Evolutionary conservation across 2,329 filamentous ascomycete species (phyloP), one percentile per base, ranked within the genome.

Genomic region (Claviceps sp.): DNA sequence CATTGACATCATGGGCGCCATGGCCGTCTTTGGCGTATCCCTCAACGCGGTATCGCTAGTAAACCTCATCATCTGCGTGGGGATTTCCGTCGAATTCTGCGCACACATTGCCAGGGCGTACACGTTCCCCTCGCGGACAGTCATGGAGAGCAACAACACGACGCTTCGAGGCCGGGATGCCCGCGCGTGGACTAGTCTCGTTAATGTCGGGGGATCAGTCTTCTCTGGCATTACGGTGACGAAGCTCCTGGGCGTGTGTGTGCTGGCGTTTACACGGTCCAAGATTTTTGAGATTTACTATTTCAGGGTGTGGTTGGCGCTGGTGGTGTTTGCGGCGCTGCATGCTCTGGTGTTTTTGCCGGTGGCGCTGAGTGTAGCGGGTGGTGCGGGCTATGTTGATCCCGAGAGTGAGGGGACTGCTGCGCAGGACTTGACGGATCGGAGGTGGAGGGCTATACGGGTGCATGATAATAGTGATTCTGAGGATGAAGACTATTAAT

Each of bases 281-380:
- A 98, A 97, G 79, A 98, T 98, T 63, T 98, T 98, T 62, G 94
- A 98, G 72, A 88, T 98, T 53, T 98, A 98, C 71, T 98, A 98
- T 70, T 98, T 98, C 76, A 80, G 93, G 44, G 86, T 98, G 44
- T 98, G 93, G 93, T 73, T 96, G 18, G 85, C 90, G 6, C 78
- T 98, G 51, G 90, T 98, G 11, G 66, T 94, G 9, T 91, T 95
- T 66, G 94, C 90, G 2, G 88, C 88, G 7, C 77, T 84, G 9
- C 93, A 98, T 66, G 88, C 93, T 0, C 74, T 98, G 47, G 78
- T 98, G 7, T 95, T 97, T 66, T 72, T 98, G 60, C 93, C 93
- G 0, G 93, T 97, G 1, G 85, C 86, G 2, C 74, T 98, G 58
- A 94, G 87, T 62, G 74, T 96, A 48, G 76, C 86, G 49, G 93